A percentile compares a stretch with the other conserved stretches of the same genome.
Evolutionary conservation across 75 land plant genomes (phyloP).

Genomic region (Ceratopteris richardii): DNA sequence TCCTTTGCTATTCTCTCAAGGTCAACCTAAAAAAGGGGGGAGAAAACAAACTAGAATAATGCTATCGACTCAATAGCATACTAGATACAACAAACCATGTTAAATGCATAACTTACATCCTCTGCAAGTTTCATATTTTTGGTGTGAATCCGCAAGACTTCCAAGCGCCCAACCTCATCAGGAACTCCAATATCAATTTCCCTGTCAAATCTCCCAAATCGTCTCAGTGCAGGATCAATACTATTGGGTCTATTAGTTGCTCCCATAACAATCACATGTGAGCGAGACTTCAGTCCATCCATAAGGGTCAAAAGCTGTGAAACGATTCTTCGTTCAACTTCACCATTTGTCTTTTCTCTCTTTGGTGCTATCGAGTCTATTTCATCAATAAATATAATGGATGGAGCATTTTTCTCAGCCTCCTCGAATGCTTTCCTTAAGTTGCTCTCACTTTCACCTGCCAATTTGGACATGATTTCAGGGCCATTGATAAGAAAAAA

Average conservation of each 20-base stretch:
- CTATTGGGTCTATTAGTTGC: slow-evolving; percentile 85
- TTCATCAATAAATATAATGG: slow-evolving; percentile 80
- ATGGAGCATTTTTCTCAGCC: slow-evolving; percentile 85
- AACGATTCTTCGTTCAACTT: slow-evolving; percentile 79
- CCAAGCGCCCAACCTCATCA: slow-evolving; percentile 77
- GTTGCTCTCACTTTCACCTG: slow-evolving; percentile 86
- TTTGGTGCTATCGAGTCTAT: slow-evolving; percentile 83
- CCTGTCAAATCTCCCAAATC: slow-evolving; percentile 76
- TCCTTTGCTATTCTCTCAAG: slow-evolving; percentile 59
- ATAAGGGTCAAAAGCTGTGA: slow-evolving; percentile 74
- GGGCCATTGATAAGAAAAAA: slow-evolving; percentile 80
- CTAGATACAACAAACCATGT: too few relatives aligned
- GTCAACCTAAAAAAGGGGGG: slow-evolving; percentile 48
- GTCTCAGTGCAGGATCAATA: slow-evolving; percentile 78
- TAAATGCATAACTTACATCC: slow-evolving; percentile 44
- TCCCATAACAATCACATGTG: slow-evolving; percentile 84
- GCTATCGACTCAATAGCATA: too few relatives aligned
- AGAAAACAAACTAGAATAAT: not conserved
- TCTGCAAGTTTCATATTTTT: slow-evolving; percentile 87
- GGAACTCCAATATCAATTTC: slow-evolving; percentile 91
- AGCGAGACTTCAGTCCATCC: slow-evolving; percentile 74
- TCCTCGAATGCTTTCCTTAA: slow-evolving; percentile 82
- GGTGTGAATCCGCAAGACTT: slow-evolving; percentile 72
- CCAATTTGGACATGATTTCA: slow-evolving; percentile 79
- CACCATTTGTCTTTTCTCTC: slow-evolving; percentile 78